Percentiles rank a stretch among this genome's conserved stretches.
These are phyloP conservation scores for Neurospora sublineolata DNA, from an alignment of 495 filamentous ascomycete species.

Conservation along the genomic window DNA sequence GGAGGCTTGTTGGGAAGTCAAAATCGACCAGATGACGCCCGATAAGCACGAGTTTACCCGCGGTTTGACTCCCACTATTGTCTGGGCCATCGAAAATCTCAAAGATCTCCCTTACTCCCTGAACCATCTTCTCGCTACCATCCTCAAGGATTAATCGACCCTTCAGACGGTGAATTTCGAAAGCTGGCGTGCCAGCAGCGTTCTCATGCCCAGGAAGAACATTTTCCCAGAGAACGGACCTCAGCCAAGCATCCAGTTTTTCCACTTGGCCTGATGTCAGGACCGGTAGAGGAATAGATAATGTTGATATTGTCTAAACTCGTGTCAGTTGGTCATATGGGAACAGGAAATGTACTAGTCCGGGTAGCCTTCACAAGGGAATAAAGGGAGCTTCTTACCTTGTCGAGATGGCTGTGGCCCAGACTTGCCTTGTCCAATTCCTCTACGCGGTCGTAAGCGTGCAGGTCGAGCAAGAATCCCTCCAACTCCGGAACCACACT, in stretches of 20 bases:
- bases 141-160: slow-evolving; percentile 53
- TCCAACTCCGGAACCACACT: slow-evolving; percentile 72
- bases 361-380: neutral
- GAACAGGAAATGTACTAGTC: neutral
- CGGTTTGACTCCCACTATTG: slow-evolving; percentile 3
- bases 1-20: slow-evolving; percentile 33
- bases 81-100: slow-evolving; percentile 63
- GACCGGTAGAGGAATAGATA: slow-evolving; percentile 51
- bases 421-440: slow-evolving; percentile 52
- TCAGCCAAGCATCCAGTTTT: slow-evolving; percentile 69
- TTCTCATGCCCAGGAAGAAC: slow-evolving; percentile 39
- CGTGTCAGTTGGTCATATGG: neutral
- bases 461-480: slow-evolving; percentile 75
- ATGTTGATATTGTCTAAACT: slow-evolving; percentile 75
- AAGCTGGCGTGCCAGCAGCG: slow-evolving; percentile 2
- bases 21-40: slow-evolving; percentile 49
- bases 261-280: slow-evolving; percentile 43
- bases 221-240: slow-evolving; percentile 72
- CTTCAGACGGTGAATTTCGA: slow-evolving; percentile 84
- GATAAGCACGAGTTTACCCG: slow-evolving; percentile 73
- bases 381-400: slow-evolving; percentile 37
- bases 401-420: slow-evolving; percentile 74
- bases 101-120: slow-evolving; percentile 88
- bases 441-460: slow-evolving; percentile 79
- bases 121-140: slow-evolving; percentile 62